Conservation (phyloP, 148 eudicot species). For the Vaccinium vitisidaea region DNA sequence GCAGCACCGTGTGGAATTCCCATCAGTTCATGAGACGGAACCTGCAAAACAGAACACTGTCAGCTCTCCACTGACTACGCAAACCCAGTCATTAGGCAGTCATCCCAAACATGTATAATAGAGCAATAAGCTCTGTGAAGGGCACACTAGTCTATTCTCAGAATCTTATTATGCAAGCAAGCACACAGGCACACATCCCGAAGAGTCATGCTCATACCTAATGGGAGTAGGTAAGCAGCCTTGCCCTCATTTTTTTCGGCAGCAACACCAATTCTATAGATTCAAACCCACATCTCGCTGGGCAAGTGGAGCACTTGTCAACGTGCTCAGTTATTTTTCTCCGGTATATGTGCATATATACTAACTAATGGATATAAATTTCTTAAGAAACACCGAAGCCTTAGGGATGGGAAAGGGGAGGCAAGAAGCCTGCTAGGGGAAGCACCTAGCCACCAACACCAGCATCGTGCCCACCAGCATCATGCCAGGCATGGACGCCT, state of each 20-base stretch:
- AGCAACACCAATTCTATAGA: neutral
- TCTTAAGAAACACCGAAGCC: neutral
- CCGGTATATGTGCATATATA: neutral
- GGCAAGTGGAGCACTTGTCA: neutral
- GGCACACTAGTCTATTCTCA: neutral
- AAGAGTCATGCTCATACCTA: neutral
- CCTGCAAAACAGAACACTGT: constrained; percentile 38
- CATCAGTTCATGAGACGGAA: constrained; percentile 84
- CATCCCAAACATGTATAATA: neutral
- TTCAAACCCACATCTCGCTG: neutral
- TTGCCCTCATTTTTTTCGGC: neutral
- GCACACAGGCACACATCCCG: neutral
- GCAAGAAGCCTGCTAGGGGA: neutral
- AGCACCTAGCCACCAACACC: neutral
- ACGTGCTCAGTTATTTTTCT: neutral
- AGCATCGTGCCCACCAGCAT: neutral
- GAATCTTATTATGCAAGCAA: neutral
- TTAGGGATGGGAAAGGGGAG: neutral
- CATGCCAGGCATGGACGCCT: neutral
- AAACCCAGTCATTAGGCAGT: neutral
- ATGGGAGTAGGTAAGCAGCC: neutral
- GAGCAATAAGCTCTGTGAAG: neutral
- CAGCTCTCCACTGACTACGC: neutral
- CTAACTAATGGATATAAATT: neutral
- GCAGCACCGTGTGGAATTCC: constrained; percentile 66